Conservation (phyloP, 2,329 filamentous ascomycete species). For the Trichophyton simii region DNA sequence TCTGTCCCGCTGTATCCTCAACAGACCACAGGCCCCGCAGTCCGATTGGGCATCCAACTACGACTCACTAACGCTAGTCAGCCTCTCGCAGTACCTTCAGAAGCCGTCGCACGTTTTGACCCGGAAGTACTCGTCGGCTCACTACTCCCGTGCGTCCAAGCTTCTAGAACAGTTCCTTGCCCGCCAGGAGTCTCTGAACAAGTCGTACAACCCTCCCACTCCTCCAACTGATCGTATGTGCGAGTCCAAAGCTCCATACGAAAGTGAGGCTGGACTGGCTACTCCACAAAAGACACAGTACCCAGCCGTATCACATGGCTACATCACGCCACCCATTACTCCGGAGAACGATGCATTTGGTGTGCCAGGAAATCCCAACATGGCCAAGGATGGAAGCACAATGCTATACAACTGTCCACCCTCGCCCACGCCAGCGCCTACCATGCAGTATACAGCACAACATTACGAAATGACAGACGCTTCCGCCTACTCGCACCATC, state of each 20-base stretch:
- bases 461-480: slow-evolving; percentile 26
- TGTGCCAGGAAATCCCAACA: slow-evolving; percentile 24
- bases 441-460: slow-evolving; percentile 26
- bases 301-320: slow-evolving; percentile 29
- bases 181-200: slow-evolving; percentile 46
- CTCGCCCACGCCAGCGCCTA: slow-evolving; percentile 27
- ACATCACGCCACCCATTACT: slow-evolving; percentile 38
- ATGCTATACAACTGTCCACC: slow-evolving; percentile 23
- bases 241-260: slow-evolving; percentile 29
- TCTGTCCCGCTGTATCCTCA: slow-evolving; percentile 73
- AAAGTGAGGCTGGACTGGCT: slow-evolving; percentile 30
- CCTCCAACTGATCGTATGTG: slow-evolving; percentile 28
- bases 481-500: slow-evolving; percentile 23
- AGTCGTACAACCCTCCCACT: slow-evolving; percentile 30
- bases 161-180: slow-evolving; percentile 55
- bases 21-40: slow-evolving; percentile 61
- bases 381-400: slow-evolving; percentile 18
- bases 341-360: slow-evolving; percentile 33
- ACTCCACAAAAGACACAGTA: slow-evolving; percentile 32
- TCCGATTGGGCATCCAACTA: slow-evolving; percentile 57
- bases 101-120: slow-evolving; percentile 55
- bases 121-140: slow-evolving; percentile 55
- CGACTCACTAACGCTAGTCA: slow-evolving; percentile 42
- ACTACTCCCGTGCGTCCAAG: slow-evolving; percentile 52
- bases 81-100: slow-evolving; percentile 52